Evolutionary conservation across 2,329 filamentous ascomycete genomes (phyloP).

Genomic region (Hymenotorrendiella dingleyae): DNA sequence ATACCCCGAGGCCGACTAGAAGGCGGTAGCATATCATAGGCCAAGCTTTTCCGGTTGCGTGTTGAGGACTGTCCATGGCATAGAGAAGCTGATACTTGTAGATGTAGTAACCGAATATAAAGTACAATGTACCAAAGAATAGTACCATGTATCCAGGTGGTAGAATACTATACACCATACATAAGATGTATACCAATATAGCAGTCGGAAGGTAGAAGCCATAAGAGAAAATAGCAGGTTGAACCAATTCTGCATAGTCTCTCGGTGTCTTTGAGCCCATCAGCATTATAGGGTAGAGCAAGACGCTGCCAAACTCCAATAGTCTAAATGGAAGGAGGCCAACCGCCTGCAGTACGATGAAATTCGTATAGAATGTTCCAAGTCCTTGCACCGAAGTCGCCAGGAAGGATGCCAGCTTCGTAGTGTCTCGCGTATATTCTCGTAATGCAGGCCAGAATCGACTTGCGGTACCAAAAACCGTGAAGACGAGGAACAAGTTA

Average conservation of each 20-base stretch:
- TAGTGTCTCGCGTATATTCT: slow-evolving; percentile 72
- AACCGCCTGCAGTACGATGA: slow-evolving; percentile 90
- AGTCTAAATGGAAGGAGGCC: slow-evolving; percentile 90
- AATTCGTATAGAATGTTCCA: slow-evolving; percentile 83
- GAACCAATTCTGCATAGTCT: slow-evolving; percentile 75
- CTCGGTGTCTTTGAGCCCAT: slow-evolving; percentile 80
- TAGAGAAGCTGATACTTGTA: slow-evolving; percentile 98
- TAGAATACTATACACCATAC: slow-evolving; percentile 88
- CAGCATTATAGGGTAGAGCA: slow-evolving; percentile 73
- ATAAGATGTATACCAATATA: slow-evolving; percentile 89
- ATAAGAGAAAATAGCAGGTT: slow-evolving; percentile 86
- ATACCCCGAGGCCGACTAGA: slow-evolving; percentile 78
- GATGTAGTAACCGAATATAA: slow-evolving; percentile 75
- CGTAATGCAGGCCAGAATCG: slow-evolving; percentile 68
- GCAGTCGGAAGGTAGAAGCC: slow-evolving; percentile 93
- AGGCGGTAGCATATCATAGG: slow-evolving; percentile 93
- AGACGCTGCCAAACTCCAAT: slow-evolving; percentile 80
- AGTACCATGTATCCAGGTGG: slow-evolving; percentile 75
- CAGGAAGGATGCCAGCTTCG: slow-evolving; percentile 67
- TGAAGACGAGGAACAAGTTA: slow-evolving; percentile 96
- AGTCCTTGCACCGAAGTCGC: slow-evolving; percentile 70
- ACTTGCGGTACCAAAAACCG: slow-evolving; percentile 74
- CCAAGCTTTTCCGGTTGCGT: slow-evolving; percentile 91
- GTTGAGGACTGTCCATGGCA: slow-evolving; percentile 95
- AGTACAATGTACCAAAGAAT: slow-evolving; percentile 77